These are phyloP conservation scores for Backusella sp. DNA, from an alignment of 192 early-diverging fungal genomes.

Conservation along the genomic window DNA sequence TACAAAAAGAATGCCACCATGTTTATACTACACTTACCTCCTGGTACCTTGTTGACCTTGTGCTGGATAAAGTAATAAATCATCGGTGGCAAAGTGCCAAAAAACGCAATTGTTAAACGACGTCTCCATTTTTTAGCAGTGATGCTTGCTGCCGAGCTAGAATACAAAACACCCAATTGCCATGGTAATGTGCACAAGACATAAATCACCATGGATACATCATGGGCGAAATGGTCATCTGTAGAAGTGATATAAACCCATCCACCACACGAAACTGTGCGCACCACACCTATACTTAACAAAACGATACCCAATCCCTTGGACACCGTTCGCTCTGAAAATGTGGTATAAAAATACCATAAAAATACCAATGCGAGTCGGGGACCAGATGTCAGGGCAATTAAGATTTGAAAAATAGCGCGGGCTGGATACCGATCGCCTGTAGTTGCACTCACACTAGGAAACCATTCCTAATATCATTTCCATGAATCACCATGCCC, in stretches of 20 bases:
- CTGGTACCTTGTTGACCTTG: conserved; percentile 70
- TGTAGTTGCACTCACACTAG: conserved; percentile 78
- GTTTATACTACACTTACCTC: conserved; percentile 36
- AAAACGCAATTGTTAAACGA: conserved; percentile 58
- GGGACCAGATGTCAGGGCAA: conserved; percentile 68
- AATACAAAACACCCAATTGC: conserved; percentile 60
- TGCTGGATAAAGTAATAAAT: conserved; percentile 75
- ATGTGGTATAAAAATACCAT: conserved; percentile 44
- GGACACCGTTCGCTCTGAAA: conserved; percentile 17
- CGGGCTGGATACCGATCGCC: conserved; percentile 79
- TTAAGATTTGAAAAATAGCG: conserved; percentile 79
- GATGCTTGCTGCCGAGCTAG: conserved; percentile 30
- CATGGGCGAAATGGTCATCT: conserved; percentile 80
- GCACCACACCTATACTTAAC: conserved; percentile 49
- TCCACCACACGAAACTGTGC: conserved; percentile 74
- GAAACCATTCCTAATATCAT: conserved; percentile 65
- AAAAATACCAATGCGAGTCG: conserved; percentile 49
- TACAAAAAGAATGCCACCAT: neutral
- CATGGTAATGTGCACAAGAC: conserved; percentile 74
- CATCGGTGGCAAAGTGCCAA: conserved; percentile 72
- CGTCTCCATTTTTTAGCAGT: conserved; percentile 53
- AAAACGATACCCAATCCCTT: conserved; percentile 35
- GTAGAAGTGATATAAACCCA: conserved; percentile 84
- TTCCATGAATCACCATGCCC: neutral
- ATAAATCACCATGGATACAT: conserved; percentile 80